These are phyloP conservation scores for Herpotrichia juniperi DNA, from an alignment of 2,329 filamentous ascomycete genomes.

Conservation along the genomic window DNA sequence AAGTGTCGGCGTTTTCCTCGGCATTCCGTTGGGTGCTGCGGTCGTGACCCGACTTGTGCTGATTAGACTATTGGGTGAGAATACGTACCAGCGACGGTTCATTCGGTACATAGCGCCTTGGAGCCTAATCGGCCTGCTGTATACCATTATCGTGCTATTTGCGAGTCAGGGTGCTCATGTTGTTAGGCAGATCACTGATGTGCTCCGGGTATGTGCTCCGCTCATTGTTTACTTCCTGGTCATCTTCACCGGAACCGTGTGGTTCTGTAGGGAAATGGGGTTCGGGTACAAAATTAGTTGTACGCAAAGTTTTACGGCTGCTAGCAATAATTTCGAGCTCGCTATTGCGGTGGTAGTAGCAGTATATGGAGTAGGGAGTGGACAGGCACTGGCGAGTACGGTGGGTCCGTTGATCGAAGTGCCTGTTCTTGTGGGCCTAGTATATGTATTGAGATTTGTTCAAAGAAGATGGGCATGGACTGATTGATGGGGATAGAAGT, in stretches of 20 bases:
- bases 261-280: slow-evolving; percentile 66
- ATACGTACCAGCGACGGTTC: slow-evolving; percentile 72
- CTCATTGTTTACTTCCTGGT: slow-evolving; percentile 80
- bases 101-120: slow-evolving; percentile 72
- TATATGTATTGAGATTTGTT: slow-evolving; percentile 73
- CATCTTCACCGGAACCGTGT: slow-evolving; percentile 74
- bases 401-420: slow-evolving; percentile 89
- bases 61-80: slow-evolving; percentile 58
- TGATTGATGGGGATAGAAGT: not conserved
- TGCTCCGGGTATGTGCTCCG: slow-evolving; percentile 80
- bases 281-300: slow-evolving; percentile 73
- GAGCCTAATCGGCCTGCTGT: slow-evolving; percentile 82
- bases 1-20: slow-evolving; percentile 83
- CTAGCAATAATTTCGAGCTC: slow-evolving; percentile 92
- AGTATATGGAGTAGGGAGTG: slow-evolving; percentile 76
- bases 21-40: slow-evolving; percentile 79
- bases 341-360: slow-evolving; percentile 88
- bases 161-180: slow-evolving; percentile 80
- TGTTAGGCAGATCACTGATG: slow-evolving; percentile 83
- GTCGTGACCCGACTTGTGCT: slow-evolving; percentile 74
- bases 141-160: slow-evolving; percentile 86
- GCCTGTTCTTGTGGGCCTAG: slow-evolving; percentile 76
- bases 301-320: slow-evolving; percentile 87
- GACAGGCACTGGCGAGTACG: slow-evolving; percentile 81
- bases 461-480: slow-evolving; percentile 58